Evolutionary conservation across 2,329 filamentous ascomycete species (phyloP).

Genomic region (Sporothrix humicola): DNA sequence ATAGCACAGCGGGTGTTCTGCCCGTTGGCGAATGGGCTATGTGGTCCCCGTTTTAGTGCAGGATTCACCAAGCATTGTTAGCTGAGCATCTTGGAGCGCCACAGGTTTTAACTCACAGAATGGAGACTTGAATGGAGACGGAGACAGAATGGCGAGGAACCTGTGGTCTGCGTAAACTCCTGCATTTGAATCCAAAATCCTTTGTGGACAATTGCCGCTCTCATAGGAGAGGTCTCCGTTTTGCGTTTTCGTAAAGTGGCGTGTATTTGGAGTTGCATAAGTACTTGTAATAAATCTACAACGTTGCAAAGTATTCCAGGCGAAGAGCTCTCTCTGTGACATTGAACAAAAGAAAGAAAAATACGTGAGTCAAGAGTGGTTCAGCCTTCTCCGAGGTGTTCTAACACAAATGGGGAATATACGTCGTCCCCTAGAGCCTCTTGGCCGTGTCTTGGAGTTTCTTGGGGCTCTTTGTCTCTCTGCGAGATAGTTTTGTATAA

Average conservation of each 20-base stretch:
- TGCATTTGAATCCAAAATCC: neutral
- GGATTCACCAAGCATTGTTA: neutral
- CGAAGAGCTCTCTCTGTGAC: neutral
- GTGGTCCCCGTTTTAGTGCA: conserved; percentile 8
- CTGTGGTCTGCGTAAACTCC: no score
- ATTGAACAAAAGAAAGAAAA: neutral
- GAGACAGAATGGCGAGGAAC: neutral
- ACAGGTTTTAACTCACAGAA: neutral
- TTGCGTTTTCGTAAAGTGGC: no score
- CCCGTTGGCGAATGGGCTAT: neutral
- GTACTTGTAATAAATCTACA: no score
- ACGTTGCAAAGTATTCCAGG: no score
- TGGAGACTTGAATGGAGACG: neutral
- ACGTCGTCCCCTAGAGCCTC: neutral
- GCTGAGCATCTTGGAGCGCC: neutral
- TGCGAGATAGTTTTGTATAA: neutral
- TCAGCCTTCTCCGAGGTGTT: neutral
- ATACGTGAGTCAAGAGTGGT: neutral
- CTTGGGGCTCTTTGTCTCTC: neutral
- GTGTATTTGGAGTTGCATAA: no score
- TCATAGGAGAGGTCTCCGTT: no score
- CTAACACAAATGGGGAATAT: neutral
- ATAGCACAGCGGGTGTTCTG: neutral
- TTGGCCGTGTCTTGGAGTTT: neutral
- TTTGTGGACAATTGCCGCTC: no score